A percentile compares a stretch with the other conserved stretches of the same genome.
These are phyloP conservation scores for Neospermospora avenae DNA, from an alignment of 2,329 filamentous ascomycete species.

Conservation along the genomic window DNA sequence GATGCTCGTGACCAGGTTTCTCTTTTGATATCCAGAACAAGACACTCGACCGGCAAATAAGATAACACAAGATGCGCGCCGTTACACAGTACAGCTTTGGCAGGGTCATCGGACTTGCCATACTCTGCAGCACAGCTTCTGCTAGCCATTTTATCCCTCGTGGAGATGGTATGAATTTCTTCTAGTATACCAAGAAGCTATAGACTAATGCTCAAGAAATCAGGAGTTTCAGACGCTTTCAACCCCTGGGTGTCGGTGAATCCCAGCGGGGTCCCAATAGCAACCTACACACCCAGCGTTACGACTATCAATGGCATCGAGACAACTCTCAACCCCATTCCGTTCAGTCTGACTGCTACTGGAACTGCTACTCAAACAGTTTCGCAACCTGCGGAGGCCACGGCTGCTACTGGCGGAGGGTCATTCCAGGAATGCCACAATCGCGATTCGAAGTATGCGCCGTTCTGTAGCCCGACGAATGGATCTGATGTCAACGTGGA, in stretches of 20 bases:
- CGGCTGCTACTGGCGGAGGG: slow-evolving; percentile 26
- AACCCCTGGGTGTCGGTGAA: slow-evolving; percentile 31
- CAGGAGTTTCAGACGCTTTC: slow-evolving; percentile 11
- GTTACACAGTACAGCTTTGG: neutral
- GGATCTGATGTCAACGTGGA: slow-evolving; percentile 30
- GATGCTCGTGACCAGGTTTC: no score
- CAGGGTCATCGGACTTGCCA: neutral
- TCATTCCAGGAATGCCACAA: slow-evolving; percentile 33
- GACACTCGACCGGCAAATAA: no score
- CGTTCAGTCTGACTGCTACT: slow-evolving; percentile 23
- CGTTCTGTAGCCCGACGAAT: slow-evolving; percentile 33
- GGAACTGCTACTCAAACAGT: slow-evolving; percentile 18
- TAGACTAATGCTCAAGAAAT: neutral
- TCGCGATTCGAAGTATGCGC: slow-evolving; percentile 27
- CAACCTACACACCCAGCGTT: slow-evolving; percentile 29
- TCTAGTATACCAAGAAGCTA: neutral
- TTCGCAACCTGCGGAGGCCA: slow-evolving; percentile 16
- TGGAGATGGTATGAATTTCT: neutral
- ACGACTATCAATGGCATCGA: slow-evolving; percentile 26
- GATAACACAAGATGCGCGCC: neutral
- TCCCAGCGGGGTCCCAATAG: slow-evolving; percentile 24
- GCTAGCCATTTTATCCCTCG: neutral
- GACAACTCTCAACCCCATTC: slow-evolving; percentile 26
- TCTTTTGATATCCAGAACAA: neutral
- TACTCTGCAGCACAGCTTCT: slow-evolving; percentile 4